Evolutionary conservation across 1,284 basidiomycete species (phyloP), one percentile per base, ranked within the genome.

Genomic region (Boletus holoroseus): DNA sequence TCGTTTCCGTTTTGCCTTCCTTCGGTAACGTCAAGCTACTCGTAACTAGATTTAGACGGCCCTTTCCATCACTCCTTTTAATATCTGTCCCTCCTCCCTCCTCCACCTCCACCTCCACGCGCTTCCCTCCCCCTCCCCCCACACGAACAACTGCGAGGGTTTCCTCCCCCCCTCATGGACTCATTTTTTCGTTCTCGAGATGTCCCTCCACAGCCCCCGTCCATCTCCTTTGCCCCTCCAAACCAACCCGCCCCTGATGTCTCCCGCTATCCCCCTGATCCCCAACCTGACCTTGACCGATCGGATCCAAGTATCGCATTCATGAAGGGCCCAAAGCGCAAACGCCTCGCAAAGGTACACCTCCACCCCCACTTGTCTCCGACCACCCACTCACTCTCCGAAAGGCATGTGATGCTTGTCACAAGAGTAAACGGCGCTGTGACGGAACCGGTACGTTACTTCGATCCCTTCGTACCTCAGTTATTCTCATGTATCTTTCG

Each of bases 351-450:
- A 58, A 89, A 90, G 79, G 85, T 83, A 46, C 40, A 61, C 57
- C 24, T 15, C 32, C 42, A 20, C 43, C 35, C 36, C 48, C 18
- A 50, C 47, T 46, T 45, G 37, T 44, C 47, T 40, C 34, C 24
- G 35, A 26, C 15, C 48, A 22, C 24, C 43, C 46, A n/a, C 37
- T 50, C 44, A 55, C 48, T 26, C 43, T 44, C 52, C 50, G 50
- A 45, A 61, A 88, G 85, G 86, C 86, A 39, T 90, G 87, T 67
- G 84, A 88, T 68, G 81, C 85, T 48, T 90, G 87, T 65, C 88
- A 90, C 65, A 88, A 85, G 67, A 83, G 81, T 68, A 90, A 90
- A 63, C 78, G 87, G 26, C 79, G 88, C 44, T 90, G 88, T 68
- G 87, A 90, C 66, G 87, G 87, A 34, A 87, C 83, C 51, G 81